Conservation (phyloP, 2,329 filamentous ascomycete species). For the Fusarium phyllophilum region DNA sequence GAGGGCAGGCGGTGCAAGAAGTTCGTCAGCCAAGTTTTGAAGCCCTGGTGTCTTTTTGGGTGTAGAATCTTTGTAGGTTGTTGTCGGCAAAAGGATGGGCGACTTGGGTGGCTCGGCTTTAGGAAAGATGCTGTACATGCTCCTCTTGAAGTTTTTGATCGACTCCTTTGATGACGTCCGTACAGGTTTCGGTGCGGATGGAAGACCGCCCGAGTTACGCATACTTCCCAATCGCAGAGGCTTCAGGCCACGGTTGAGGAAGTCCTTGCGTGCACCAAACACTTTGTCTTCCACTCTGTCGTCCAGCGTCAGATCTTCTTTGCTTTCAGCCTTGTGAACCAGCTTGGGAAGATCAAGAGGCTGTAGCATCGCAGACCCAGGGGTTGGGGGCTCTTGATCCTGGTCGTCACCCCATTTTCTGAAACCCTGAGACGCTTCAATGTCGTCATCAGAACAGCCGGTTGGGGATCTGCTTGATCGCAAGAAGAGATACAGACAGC, state of each 20-base stretch:
- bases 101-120: slow-evolving; percentile 32
- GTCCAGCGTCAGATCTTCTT: slow-evolving; percentile 18
- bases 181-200: slow-evolving; percentile 26
- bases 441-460: slow-evolving; percentile 53
- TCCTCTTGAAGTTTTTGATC: slow-evolving; percentile 40
- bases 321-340: slow-evolving; percentile 20
- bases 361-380: slow-evolving; percentile 16
- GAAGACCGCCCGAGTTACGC: slow-evolving; percentile 30
- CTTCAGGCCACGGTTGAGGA: slow-evolving; percentile 30
- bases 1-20: slow-evolving; percentile 56
- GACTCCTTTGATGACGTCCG: slow-evolving; percentile 33
- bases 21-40: slow-evolving; percentile 14
- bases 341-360: slow-evolving; percentile 17
- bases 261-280: slow-evolving; percentile 41
- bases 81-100: slow-evolving; percentile 57
- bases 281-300: slow-evolving; percentile 48
- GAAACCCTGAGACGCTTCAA: slow-evolving; percentile 12
- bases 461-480: slow-evolving; percentile 70
- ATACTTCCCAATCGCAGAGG: slow-evolving; percentile 38
- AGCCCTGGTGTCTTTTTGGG: slow-evolving; percentile 10
- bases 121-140: slow-evolving; percentile 44
- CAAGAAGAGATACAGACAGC: slow-evolving; percentile 73
- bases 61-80: slow-evolving; percentile 54
- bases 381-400: slow-evolving; percentile 20
- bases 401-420: slow-evolving; percentile 30